These are phyloP conservation scores for Fusarium humuli DNA, from an alignment of 2,329 filamentous ascomycete species.

Conservation along the genomic window DNA sequence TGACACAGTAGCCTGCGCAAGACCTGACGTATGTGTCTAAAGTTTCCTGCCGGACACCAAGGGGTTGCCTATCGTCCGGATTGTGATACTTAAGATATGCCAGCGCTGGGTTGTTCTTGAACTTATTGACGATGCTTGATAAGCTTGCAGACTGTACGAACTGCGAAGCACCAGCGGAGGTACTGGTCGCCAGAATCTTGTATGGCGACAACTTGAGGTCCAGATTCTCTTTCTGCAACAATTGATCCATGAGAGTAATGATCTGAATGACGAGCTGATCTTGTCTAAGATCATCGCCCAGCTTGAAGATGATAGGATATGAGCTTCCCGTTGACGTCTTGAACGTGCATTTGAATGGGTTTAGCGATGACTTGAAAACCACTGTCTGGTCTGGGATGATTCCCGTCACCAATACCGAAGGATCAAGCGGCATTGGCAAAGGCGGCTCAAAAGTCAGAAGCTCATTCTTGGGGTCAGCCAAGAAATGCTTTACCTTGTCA, in stretches of 20 bases:
- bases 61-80: constrained; percentile 81
- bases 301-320: constrained; percentile 97
- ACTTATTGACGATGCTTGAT: constrained; percentile 84
- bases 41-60: constrained; percentile 89
- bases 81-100: constrained; percentile 91
- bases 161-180: constrained; percentile 89
- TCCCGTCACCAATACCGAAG: constrained; percentile 80
- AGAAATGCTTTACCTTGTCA: constrained; percentile 83
- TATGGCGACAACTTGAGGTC: constrained; percentile 96
- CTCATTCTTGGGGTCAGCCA: constrained; percentile 92
- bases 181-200: constrained; percentile 93
- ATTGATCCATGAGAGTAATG: constrained; percentile 96
- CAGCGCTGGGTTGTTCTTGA: constrained; percentile 78
- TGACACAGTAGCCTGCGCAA: constrained; percentile 97
- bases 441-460: constrained; percentile 85
- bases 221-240: constrained; percentile 94
- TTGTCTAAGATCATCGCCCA: constrained; percentile 94
- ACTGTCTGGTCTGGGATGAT: constrained; percentile 85
- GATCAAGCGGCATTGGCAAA: constrained; percentile 88
- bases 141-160: constrained; percentile 90
- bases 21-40: constrained; percentile 97
- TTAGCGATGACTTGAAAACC: constrained; percentile 95
- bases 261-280: constrained; percentile 98
- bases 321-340: constrained; percentile 80
- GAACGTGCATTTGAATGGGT: constrained; percentile 91